These are phyloP conservation scores for Amauroascus verrucosus DNA, from an alignment of 2,329 filamentous ascomycete species.

Conservation along the genomic window DNA sequence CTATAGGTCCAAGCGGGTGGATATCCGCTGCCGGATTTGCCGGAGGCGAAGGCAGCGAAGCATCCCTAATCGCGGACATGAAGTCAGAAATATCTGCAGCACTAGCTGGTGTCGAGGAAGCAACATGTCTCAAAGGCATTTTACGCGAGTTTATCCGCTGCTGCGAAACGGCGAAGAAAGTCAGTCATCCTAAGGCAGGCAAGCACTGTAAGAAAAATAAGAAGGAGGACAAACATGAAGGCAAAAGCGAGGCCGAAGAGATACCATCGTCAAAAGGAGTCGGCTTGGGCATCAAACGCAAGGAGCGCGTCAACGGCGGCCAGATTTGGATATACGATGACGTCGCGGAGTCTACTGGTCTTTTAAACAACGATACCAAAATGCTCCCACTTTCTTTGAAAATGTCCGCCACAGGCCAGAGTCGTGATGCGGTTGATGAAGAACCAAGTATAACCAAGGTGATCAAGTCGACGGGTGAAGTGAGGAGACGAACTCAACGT, in stretches of 20 bases:
- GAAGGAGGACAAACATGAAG: not conserved
- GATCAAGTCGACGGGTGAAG: conserved; percentile 57
- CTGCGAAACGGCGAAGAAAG: conserved; percentile 19
- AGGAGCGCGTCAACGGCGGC: conserved; percentile 30
- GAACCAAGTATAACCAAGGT: conserved; percentile 39
- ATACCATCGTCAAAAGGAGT: conserved; percentile 12
- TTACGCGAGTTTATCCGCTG: conserved; percentile 39
- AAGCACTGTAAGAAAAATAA: not conserved
- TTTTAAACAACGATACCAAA: conserved; percentile 19
- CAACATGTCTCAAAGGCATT: conserved; percentile 39
- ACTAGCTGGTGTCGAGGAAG: conserved; percentile 39
- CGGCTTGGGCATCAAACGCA: conserved; percentile 24
- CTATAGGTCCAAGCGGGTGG: conserved; percentile 40
- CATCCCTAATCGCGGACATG: conserved; percentile 39
- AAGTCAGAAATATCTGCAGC: conserved; percentile 41
- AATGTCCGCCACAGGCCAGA: conserved; percentile 31
- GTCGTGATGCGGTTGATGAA: conserved; percentile 40
- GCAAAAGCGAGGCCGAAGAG: not conserved
- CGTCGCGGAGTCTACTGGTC: not conserved
- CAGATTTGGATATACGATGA: conserved; percentile 24
- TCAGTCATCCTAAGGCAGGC: not conserved
- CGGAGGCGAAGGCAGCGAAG: conserved; percentile 29
- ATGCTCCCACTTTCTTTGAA: conserved; percentile 66
- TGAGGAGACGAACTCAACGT: conserved; percentile 56
- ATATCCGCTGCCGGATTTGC: conserved; percentile 31